Conservation (phyloP, 345 rosid genomes). For the Iberis pinnata region DNA sequence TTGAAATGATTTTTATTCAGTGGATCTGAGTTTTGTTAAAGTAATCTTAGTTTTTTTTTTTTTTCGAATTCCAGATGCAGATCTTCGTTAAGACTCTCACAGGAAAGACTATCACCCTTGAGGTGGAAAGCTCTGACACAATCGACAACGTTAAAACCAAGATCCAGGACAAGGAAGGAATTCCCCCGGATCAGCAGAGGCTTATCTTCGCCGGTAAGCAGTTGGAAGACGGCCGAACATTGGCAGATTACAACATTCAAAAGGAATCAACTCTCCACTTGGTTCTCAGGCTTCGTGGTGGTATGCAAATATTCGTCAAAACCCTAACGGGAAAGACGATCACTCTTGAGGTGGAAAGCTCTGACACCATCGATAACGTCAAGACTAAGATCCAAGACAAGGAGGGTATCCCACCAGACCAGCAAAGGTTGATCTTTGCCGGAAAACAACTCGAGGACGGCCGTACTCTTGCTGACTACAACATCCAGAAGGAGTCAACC, state of each 20-base stretch:
- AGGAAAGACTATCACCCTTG: not conserved
- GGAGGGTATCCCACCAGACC: not conserved
- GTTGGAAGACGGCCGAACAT: not conserved
- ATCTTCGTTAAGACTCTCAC: slow-evolving; percentile 14
- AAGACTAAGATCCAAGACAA: not conserved
- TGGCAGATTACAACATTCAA: not conserved
- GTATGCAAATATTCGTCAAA: not conserved
- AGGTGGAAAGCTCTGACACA: not conserved
- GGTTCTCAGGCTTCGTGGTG: not conserved
- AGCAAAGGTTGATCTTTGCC: not conserved
- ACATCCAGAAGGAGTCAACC: not conserved
- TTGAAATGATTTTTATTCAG: not conserved
- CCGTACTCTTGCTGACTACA: slow-evolving; percentile 3
- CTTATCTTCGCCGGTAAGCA: not conserved
- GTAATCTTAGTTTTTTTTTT: too few relatives aligned
- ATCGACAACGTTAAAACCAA: not conserved
- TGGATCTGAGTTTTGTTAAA: too few relatives aligned
- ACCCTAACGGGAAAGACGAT: not conserved
- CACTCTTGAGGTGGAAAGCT: not conserved
- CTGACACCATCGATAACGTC: not conserved
- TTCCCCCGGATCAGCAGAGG: not conserved
- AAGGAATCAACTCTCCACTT: not conserved
- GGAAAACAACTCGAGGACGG: slow-evolving; percentile 4
- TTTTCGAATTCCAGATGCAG: not conserved
- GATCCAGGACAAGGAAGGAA: not conserved